Conservation (phyloP, 176 grass and related monocot genomes). For the Otatea glauca region DNA sequence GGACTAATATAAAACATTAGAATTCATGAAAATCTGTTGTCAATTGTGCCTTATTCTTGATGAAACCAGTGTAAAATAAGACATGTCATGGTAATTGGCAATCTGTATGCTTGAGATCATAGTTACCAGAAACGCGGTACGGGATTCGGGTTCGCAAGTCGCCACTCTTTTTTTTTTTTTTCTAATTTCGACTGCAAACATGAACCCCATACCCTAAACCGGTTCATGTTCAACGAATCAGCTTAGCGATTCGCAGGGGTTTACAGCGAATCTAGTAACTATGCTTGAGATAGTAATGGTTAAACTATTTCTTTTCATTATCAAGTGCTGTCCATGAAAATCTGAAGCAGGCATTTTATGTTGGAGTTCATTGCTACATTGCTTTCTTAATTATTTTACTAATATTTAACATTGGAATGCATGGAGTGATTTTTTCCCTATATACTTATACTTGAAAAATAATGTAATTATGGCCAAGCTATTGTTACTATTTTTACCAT, state of each 20-base stretch:
- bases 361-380: neutral
- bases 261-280: too few species aligned
- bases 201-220: too few species aligned
- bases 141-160: too few species aligned
- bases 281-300: too few species aligned
- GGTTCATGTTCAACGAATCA: too few species aligned
- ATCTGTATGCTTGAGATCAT: neutral
- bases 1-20: neutral
- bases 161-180: too few species aligned
- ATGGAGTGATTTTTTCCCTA: neutral
- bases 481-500: neutral
- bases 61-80: neutral
- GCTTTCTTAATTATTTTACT: neutral
- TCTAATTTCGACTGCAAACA: too few species aligned
- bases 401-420: neutral
- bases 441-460: neutral
- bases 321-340: constrained; percentile 38
- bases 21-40: neutral
- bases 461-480: neutral
- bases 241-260: too few species aligned
- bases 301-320: too few species aligned
- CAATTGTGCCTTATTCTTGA: neutral
- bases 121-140: too few species aligned
- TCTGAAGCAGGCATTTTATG: constrained; percentile 65
- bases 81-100: neutral